These are phyloP conservation scores for Didymella keratinophila DNA, from an alignment of 2,329 filamentous ascomycete species.

Conservation along the genomic window DNA sequence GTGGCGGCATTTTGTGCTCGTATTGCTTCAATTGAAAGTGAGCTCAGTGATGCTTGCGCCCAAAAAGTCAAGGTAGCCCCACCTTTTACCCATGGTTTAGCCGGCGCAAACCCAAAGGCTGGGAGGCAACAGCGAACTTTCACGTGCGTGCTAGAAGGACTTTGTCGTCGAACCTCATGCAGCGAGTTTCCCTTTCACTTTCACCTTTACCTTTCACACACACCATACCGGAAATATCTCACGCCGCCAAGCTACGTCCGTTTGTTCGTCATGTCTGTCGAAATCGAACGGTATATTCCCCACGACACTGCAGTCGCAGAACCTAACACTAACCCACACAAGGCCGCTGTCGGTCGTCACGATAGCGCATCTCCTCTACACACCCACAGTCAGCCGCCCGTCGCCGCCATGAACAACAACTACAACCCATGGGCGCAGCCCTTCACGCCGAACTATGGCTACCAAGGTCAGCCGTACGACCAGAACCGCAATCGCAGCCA, in stretches of 20 bases:
- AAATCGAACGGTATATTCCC: constrained; percentile 39
- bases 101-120: constrained; percentile 19
- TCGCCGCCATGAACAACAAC: constrained; percentile 33
- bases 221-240: constrained; percentile 3
- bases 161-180: constrained; percentile 18
- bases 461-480: constrained; percentile 21
- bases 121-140: constrained; percentile 18
- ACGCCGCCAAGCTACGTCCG: constrained; percentile 23
- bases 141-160: constrained; percentile 15
- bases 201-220: constrained; percentile 15
- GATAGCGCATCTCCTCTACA: constrained; percentile 26
- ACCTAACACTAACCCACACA: constrained; percentile 36
- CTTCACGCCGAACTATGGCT: constrained; percentile 26
- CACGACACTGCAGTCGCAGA: constrained; percentile 34
- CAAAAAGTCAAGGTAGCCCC: constrained; percentile 22
- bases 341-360: constrained; percentile 34
- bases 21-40: not conserved
- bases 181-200: constrained; percentile 10
- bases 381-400: constrained; percentile 14
- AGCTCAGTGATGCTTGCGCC: not conserved
- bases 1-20: constrained; percentile 37
- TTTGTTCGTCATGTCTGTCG: constrained; percentile 37
- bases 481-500: constrained; percentile 22
- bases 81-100: constrained; percentile 6
- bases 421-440: constrained; percentile 32